Conservation (phyloP, 2,329 filamentous ascomycete species). For the Colletotrichum tropicicola region DNA sequence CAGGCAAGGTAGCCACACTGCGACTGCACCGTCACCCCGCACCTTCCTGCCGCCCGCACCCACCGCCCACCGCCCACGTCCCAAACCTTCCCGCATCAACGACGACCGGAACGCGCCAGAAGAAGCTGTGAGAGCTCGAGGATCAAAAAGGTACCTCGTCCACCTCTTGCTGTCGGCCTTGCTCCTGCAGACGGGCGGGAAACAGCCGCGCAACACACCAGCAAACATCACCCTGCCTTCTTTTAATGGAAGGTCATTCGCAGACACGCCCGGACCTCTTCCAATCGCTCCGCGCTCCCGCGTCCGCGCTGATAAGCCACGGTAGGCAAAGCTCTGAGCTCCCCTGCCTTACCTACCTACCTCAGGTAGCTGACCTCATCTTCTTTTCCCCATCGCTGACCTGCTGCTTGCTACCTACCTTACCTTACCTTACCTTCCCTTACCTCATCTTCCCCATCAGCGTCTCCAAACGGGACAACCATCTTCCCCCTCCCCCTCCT, state of each 20-base stretch:
- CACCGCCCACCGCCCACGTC: no score
- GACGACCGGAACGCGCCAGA: neutral
- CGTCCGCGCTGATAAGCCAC: conserved; percentile 5
- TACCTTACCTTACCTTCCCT: neutral
- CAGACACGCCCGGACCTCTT: neutral
- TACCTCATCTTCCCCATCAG: conserved; percentile 25
- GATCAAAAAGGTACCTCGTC: no score
- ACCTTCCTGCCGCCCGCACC: no score
- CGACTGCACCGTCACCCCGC: conserved; percentile 22
- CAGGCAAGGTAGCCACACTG: no score
- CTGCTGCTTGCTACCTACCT: no score
- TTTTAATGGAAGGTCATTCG: neutral
- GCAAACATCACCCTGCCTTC: neutral
- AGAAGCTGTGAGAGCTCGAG: no score
- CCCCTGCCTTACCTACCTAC: neutral
- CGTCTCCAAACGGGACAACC: conserved; percentile 17
- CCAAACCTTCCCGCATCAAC: neutral
- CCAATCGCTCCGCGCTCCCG: neutral
- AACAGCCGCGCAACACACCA: neutral
- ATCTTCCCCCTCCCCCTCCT: conserved; percentile 24
- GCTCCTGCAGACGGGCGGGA: neutral
- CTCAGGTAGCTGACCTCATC: no score
- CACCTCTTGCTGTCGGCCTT: neutral
- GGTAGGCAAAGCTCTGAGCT: conserved; percentile 9
- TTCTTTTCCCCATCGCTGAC: no score